A percentile compares a stretch with the other conserved stretches of the same genome.
Evolutionary conservation across 2,329 filamentous ascomycete genomes (phyloP).

Genomic region (Sporothrix brasiliensis): DNA sequence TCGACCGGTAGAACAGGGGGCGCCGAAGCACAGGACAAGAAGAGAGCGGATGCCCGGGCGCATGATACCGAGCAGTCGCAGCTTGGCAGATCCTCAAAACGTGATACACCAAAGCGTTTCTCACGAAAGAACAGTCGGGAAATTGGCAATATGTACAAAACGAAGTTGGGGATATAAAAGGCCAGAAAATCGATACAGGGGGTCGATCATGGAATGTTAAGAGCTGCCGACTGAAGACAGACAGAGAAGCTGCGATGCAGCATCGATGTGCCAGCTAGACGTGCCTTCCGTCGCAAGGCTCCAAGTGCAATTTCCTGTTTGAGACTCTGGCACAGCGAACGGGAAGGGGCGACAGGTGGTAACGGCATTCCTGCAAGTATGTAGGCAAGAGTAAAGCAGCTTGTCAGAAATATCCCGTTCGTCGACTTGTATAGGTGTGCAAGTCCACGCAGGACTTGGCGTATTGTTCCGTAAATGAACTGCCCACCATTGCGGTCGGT

Average conservation of each 20-base stretch:
- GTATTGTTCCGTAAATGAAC: constrained; percentile 25
- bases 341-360: constrained; percentile 9
- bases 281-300: constrained; percentile 16
- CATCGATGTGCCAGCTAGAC: neutral
- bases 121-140: neutral
- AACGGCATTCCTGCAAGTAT: neutral
- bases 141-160: neutral
- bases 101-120: constrained; percentile 18
- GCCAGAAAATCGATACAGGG: neutral
- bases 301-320: constrained; percentile 12
- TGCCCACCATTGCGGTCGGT: constrained; percentile 22
- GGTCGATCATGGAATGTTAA: neutral
- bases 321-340: neutral
- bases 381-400: neutral
- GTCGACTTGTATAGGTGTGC: neutral
- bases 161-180: neutral
- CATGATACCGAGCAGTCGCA: constrained; percentile 6
- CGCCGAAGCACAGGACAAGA: neutral
- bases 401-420: neutral
- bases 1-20: constrained; percentile 2
- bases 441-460: neutral
- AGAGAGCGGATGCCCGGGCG: neutral
- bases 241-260: neutral
- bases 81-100: constrained; percentile 8
- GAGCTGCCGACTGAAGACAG: neutral